Conservation (phyloP, 1,284 basidiomycete species). For the Ustilago esculenta region DNA sequence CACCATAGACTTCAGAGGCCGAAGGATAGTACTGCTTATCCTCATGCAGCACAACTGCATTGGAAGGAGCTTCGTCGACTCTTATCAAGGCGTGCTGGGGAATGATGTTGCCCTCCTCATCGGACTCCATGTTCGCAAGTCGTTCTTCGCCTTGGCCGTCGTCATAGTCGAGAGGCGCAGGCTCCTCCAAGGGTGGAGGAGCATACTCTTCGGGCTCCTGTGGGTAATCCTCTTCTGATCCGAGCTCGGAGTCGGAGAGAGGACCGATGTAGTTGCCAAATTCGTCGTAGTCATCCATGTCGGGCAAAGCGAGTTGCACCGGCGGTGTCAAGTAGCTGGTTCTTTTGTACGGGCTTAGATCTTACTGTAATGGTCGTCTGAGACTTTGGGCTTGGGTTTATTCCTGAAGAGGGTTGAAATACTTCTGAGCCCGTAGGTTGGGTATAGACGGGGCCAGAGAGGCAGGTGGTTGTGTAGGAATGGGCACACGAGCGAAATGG, state of each 20-base stretch:
- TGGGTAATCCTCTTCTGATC: slow-evolving; percentile 39
- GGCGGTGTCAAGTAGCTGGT: not conserved
- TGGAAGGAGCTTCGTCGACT: slow-evolving; percentile 71
- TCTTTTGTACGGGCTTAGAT: too few species aligned
- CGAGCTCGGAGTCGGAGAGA: slow-evolving; percentile 61
- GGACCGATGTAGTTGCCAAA: slow-evolving; percentile 67
- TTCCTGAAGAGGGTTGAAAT: too few species aligned
- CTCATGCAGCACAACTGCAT: slow-evolving; percentile 91
- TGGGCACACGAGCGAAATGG: not conserved
- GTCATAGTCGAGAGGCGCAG: slow-evolving; percentile 76
- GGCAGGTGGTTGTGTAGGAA: not conserved
- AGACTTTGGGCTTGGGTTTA: too few species aligned
- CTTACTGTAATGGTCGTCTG: too few species aligned
- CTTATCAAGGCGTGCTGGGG: slow-evolving; percentile 57
- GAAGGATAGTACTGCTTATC: slow-evolving; percentile 98
- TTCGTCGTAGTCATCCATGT: slow-evolving; percentile 66
- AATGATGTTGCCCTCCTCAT: slow-evolving; percentile 70
- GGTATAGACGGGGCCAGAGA: slow-evolving; percentile 20
- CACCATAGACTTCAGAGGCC: slow-evolving; percentile 89
- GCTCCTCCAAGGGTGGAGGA: slow-evolving; percentile 22
- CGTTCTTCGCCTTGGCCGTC: slow-evolving; percentile 29
- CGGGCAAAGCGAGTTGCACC: not conserved
- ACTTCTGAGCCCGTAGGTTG: slow-evolving; percentile 5
- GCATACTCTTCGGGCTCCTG: slow-evolving; percentile 2
- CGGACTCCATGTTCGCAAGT: slow-evolving; percentile 23